These are phyloP conservation scores for Fusarium haematococcum DNA, from an alignment of 2,329 filamentous ascomycete species.

Conservation along the genomic window DNA sequence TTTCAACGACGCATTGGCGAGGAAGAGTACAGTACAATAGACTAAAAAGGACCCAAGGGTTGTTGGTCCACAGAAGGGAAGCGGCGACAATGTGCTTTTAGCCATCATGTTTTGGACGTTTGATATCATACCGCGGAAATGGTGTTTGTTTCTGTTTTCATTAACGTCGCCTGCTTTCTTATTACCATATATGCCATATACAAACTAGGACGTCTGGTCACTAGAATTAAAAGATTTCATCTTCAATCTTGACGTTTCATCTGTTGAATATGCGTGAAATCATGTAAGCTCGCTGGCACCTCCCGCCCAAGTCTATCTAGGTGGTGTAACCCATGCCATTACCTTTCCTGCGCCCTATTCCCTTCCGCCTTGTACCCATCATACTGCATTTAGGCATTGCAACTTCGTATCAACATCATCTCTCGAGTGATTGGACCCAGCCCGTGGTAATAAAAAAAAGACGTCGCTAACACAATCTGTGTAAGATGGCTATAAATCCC, in stretches of 20 bases:
- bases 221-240: conserved; percentile 11
- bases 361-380: not conserved
- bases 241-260: not conserved
- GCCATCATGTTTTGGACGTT: conserved; percentile 27
- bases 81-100: conserved; percentile 11
- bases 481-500: not conserved
- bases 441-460: not conserved
- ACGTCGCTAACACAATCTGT: conserved; percentile 7
- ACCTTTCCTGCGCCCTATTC: conserved; percentile 1
- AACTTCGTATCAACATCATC: conserved; percentile 8
- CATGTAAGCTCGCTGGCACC: not conserved
- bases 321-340: not conserved
- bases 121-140: conserved; percentile 32
- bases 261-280: not conserved
- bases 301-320: not conserved
- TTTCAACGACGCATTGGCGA: not conserved
- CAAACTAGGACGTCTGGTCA: not conserved
- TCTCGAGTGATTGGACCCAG: not conserved
- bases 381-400: not conserved
- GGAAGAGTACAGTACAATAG: not conserved
- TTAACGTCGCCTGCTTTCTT: not conserved
- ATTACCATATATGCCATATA: conserved; percentile 1
- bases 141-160: conserved; percentile 16
- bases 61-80: not conserved
- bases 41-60: conserved; percentile 21